Base-by-base conservation (phyloP, 371 early-diverging fungal species). In the Mycotypha africana region DNA sequence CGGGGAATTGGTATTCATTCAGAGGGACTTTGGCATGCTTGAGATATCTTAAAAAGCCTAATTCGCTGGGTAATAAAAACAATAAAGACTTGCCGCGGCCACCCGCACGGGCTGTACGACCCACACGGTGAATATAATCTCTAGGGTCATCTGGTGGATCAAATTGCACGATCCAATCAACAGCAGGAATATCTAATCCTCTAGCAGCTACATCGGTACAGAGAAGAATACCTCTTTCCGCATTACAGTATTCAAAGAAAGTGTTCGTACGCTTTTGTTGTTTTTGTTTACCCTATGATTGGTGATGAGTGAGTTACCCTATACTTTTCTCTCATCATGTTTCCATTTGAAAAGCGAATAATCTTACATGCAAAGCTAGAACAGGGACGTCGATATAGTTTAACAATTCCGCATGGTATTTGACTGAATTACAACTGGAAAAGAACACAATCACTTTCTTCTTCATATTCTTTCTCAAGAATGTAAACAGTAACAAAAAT, bases 121-220 rank as follows among this genome's bases (percentile, higher is more conserved):
- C 99, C 17, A 98, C 97, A 51, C 99, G 86, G 65, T 99, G 99
- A 51, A 97, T 95, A 70, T 98, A 99, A 65, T 97, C 96, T 68
- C 85, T 83, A 42, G 92, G 93, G 76, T 93, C 97, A 87, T 95
- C 92, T 57, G 99, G 98, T 14, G 97, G 92, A 73, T 99, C 99
- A 65, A 85, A 99, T 70, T 99, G 98, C 43, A 99, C 87, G 53
- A 99, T 95, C 91, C 95, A 91, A 60, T 97, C 97, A 10, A 99
- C 98, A 12, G 89, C 85, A 25, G 97, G 93, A 58, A 99, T 94
- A 70, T 99, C 99, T 23, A 99, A 72, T 0, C 99, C 99, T 68
- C 99, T 82, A 2, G 99, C 97, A 17, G 97, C 98, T 26, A 99
- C 94, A 62, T 99, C 97, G 24, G 99, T 99, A 69, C 97, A 95